Evolutionary conservation across 177 flowering plant species (phyloP), one percentile per base, ranked within the genome.

Genomic region (Vitis hybrid): DNA sequence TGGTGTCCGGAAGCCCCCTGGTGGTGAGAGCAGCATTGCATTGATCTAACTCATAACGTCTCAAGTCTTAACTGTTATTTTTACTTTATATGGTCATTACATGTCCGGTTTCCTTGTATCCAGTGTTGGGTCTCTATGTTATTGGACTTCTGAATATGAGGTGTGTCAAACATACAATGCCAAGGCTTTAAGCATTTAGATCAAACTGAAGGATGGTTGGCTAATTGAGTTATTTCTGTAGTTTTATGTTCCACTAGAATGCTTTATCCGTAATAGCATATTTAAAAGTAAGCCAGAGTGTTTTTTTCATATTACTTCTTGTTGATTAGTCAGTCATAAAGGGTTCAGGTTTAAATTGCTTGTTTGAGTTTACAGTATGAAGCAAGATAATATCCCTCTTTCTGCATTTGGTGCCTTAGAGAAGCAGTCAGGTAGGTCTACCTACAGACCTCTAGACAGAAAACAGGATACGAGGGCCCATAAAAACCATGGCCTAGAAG

Each of bases 1-100:
- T 17, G 92, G 97, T 17, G 93, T 86, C 21, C 97, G 98, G 73
- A 85, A 91, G 81, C 97, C 97, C 64, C 98, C 97, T 15, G 97
- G 97, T 69, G 98, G 98, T 0, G 91, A 86, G 72, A 94, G 98
- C 91, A 91, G 89, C 88, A 94, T 92, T 67, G 87, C 93, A 6
- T 76, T 91, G 82, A 89, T 91, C 69, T 93, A 78, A 89, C 65
- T 65, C 32, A 12, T 65, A 68, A 60, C 65, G 56, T 70, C 71
- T 40, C 8, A 40, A 40, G 45, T 40, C 45, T 40, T 64, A 67
- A 67, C 77, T 66, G 32, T 63, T 70, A 19, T 34, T 30, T 60
- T 40, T 56, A 45, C 70, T 4, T 65, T 26, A 66, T 26, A 66
- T 60, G 59, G 56, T 69, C 63, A 64, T 45, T 48, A 55, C 57